A percentile compares a stretch with the other conserved stretches of the same genome.
phyloP scores from a whole-genome alignment of 306 rosid species.

The Medicago truncatula region DNA sequence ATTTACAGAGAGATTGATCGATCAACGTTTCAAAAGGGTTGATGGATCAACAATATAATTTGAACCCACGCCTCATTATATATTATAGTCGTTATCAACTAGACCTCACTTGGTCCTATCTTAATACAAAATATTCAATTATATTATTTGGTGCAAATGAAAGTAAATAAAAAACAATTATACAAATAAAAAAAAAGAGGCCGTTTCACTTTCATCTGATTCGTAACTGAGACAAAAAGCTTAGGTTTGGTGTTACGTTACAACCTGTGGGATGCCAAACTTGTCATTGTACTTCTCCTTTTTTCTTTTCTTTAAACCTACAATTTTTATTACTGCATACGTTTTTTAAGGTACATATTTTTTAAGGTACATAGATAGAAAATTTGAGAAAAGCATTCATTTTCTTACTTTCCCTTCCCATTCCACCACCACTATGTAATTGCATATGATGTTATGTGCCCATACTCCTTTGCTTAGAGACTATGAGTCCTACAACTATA shows the following conservation, averaged over 20 bases:
- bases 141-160: too few relatives aligned
- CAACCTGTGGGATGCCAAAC: slow-evolving; percentile 22
- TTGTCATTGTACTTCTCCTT: slow-evolving; percentile 18
- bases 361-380: not conserved
- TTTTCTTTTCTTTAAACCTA: not conserved
- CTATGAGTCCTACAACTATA: not conserved
- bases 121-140: too few relatives aligned
- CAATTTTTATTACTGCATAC: slow-evolving; percentile 1
- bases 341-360: not conserved
- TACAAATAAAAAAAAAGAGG: too few relatives aligned
- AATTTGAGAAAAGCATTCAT: not conserved
- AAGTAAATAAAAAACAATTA: too few relatives aligned
- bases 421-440: slow-evolving; percentile 5
- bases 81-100: too few relatives aligned
- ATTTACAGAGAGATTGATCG: too few relatives aligned
- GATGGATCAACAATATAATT: too few relatives aligned
- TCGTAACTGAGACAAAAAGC: not conserved
- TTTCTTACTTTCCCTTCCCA: too few relatives aligned
- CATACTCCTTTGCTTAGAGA: not conserved
- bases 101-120: too few relatives aligned
- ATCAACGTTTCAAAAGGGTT: too few relatives aligned
- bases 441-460: not conserved
- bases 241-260: slow-evolving; percentile 21
- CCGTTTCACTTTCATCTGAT: slow-evolving; percentile 28
- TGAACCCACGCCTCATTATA: too few relatives aligned